These are phyloP conservation scores for Penicillium sp. DNA, from an alignment of 2,329 filamentous ascomycete species.

Conservation along the genomic window DNA sequence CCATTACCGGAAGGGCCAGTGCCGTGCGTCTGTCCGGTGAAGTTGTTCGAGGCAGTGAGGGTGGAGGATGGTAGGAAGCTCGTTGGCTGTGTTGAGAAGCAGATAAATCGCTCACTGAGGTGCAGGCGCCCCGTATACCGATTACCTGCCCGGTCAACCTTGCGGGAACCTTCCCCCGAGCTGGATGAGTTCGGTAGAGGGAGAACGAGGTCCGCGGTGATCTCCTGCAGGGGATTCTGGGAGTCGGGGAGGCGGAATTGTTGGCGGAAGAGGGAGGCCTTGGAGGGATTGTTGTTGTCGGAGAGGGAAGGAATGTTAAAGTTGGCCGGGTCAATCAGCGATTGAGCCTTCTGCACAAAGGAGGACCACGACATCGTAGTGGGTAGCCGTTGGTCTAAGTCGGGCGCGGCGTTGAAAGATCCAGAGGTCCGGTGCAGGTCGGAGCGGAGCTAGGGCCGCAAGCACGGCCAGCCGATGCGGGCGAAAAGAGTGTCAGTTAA, in stretches of 20 bases:
- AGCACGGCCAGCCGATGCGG: conserved; percentile 17
- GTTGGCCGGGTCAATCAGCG: conserved; percentile 85
- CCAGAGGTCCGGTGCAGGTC: conserved; percentile 16
- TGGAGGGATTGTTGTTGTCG: conserved; percentile 78
- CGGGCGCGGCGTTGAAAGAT: conserved; percentile 3
- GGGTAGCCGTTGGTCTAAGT: conserved; percentile 11
- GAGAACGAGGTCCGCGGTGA: conserved; percentile 90
- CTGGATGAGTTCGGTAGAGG: conserved; percentile 60
- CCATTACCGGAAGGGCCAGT: conserved; percentile 91
- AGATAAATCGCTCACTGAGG: conserved; percentile 88
- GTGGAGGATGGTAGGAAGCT: conserved; percentile 80
- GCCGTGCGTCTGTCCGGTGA: conserved; percentile 88
- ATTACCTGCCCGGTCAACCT: conserved; percentile 62
- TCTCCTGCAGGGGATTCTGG: conserved; percentile 91
- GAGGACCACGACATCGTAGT: conserved; percentile 64
- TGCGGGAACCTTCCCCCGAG: conserved; percentile 58
- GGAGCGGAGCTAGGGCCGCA: conserved; percentile 24
- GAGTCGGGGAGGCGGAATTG: conserved; percentile 93
- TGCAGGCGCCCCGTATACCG: conserved; percentile 91
- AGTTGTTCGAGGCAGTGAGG: conserved; percentile 71
- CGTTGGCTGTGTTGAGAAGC: conserved; percentile 89
- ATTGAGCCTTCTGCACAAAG: conserved; percentile 92
- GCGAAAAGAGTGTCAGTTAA: conserved; percentile 20
- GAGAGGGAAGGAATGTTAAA: conserved; percentile 68
- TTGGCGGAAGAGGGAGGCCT: conserved; percentile 85